A percentile compares a stretch with the other conserved stretches of the same genome.
Evolutionary conservation across 257 asterid species (phyloP).

Genomic region (Jacaranda mimosifolia): DNA sequence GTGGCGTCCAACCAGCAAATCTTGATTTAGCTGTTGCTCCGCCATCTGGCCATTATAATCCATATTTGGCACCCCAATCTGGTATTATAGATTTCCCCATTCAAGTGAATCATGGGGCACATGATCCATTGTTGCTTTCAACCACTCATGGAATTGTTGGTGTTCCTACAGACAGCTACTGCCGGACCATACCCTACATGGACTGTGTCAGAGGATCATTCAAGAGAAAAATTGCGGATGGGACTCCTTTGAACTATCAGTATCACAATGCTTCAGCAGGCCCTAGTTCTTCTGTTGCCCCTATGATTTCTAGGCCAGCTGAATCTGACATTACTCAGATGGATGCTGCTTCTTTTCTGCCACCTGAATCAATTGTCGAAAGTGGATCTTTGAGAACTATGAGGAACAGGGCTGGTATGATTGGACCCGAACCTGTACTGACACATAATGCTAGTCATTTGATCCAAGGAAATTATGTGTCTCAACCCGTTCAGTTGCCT

Average conservation of each 20-base stretch:
- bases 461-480: conserved; percentile 65
- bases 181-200: conserved; percentile 51
- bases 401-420: too few species aligned
- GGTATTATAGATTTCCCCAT: conserved; percentile 60
- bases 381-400: too few species aligned
- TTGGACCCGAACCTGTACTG: conserved; percentile 21
- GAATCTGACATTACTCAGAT: conserved; percentile 47
- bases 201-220: conserved; percentile 58
- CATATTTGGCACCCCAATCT: conserved; percentile 63
- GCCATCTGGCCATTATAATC: conserved; percentile 62
- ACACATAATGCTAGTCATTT: conserved; percentile 29
- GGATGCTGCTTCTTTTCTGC: conserved; percentile 41
- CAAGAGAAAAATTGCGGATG: conserved; percentile 68
- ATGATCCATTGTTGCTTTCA: conserved; percentile 51
- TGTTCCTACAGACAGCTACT: conserved; percentile 44
- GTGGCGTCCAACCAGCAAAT: conserved; percentile 46
- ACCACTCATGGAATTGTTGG: conserved; percentile 36
- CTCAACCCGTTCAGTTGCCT: conserved; percentile 62
- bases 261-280: conserved; percentile 56
- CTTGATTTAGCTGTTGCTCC: conserved; percentile 55
- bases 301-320: conserved; percentile 30
- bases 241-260: conserved; percentile 34
- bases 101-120: conserved; percentile 62
- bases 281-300: conserved; percentile 64
- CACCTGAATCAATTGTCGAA: not conserved